These are phyloP conservation scores for Lepidium sativum DNA, from an alignment of 345 rosid genomes.

Conservation along the genomic window DNA sequence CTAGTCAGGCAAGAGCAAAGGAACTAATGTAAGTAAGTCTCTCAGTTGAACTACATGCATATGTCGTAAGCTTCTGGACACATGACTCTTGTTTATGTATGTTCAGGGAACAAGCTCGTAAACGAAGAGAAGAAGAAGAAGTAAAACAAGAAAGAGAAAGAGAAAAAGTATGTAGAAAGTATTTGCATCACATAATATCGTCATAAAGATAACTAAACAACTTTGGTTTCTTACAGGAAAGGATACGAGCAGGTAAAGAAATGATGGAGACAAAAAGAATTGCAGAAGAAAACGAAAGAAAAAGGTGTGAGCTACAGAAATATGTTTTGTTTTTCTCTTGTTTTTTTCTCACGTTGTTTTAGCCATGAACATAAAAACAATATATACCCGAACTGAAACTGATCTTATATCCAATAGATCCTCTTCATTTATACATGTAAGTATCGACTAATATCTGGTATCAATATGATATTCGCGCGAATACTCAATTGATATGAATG, in stretches of 20 bases:
- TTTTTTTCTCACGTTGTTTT: too few relatives aligned
- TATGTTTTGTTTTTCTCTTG: not conserved
- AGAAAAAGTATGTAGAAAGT: constrained; percentile 47
- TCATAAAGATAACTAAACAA: not conserved
- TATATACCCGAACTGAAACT: too few relatives aligned
- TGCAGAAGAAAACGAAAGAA: constrained; percentile 68
- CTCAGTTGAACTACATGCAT: constrained; percentile 19
- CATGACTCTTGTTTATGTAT: not conserved
- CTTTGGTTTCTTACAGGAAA: constrained; percentile 38
- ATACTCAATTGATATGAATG: too few relatives aligned
- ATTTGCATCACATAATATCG: not conserved
- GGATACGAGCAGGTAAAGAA: constrained; percentile 66
- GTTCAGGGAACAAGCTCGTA: constrained; percentile 44
- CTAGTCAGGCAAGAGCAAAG: constrained; percentile 37
- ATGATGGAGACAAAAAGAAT: constrained; percentile 43
- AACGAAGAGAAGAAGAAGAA: constrained; percentile 44
- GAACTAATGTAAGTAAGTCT: constrained; percentile 42
- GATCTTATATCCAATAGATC: too few relatives aligned
- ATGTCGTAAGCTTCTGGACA: not conserved
- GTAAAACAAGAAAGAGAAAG: constrained; percentile 38
- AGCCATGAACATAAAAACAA: too few relatives aligned
- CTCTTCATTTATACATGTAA: too few relatives aligned
- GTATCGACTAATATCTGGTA: too few relatives aligned
- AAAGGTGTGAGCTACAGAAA: constrained; percentile 34
- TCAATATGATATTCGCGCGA: too few relatives aligned